phyloP scores from a whole-genome alignment of 2,329 filamentous ascomycete genomes.

The Fusarium camptoceras region DNA sequence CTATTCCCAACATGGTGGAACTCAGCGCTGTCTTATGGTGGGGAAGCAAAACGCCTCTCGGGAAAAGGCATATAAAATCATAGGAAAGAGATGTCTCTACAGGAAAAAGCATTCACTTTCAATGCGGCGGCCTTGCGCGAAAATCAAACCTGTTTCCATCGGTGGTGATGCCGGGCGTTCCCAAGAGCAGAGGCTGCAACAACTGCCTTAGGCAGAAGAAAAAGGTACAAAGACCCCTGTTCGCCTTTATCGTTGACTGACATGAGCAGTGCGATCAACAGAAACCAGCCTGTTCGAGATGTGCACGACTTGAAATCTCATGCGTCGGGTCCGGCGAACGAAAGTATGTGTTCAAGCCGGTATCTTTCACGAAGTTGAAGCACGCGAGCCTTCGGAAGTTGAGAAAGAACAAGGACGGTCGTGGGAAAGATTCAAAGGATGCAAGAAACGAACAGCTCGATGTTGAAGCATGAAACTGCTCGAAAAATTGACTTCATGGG shows the following conservation, averaged over 20 bases:
- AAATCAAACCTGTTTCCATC: neutral
- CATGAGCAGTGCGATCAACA: slow-evolving; percentile 58
- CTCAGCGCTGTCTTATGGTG: slow-evolving; percentile 10
- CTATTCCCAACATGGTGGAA: slow-evolving; percentile 24
- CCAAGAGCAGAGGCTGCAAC: slow-evolving; percentile 61
- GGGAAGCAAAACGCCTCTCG: neutral
- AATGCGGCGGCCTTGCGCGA: neutral
- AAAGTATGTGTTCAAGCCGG: slow-evolving; percentile 60
- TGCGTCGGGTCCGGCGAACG: slow-evolving; percentile 61
- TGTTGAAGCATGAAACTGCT: neutral
- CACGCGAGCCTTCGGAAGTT: neutral
- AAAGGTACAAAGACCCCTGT: slow-evolving; percentile 54
- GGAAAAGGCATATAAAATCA: neutral
- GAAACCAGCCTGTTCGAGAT: slow-evolving; percentile 58
- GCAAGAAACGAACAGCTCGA: neutral
- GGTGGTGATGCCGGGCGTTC: slow-evolving; percentile 61
- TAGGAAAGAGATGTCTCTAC: rapidly evolving
- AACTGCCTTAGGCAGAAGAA: slow-evolving; percentile 64
- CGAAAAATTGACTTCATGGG: neutral
- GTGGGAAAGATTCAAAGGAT: neutral
- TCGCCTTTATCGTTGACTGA: neutral
- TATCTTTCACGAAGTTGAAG: slow-evolving; percentile 40
- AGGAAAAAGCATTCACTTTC: neutral
- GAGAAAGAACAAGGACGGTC: neutral
- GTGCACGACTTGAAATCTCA: slow-evolving; percentile 55